phyloP scores from a whole-genome alignment of 768 basidiomycete species.

The Gelatoporia subvermispora region DNA sequence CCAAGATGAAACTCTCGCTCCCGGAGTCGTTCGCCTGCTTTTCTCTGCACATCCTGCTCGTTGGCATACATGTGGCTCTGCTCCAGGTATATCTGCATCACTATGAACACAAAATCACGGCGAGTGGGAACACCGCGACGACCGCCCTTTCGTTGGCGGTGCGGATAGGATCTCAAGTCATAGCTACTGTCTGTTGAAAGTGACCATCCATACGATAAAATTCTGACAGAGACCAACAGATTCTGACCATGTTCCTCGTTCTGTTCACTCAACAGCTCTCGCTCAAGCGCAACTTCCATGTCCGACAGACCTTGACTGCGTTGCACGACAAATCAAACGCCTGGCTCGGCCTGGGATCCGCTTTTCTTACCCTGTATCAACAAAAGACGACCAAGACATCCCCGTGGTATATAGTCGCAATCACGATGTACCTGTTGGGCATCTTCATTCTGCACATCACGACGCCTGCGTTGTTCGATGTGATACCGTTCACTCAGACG shows the following conservation, averaged over 20 bases:
- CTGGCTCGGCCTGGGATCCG: conserved; percentile 8
- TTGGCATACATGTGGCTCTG: too few species aligned
- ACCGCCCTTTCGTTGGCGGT: too few species aligned
- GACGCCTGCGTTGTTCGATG: background rate
- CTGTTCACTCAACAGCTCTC: conserved; percentile 5
- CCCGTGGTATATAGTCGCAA: background rate
- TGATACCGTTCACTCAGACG: background rate
- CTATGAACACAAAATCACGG: too few species aligned
- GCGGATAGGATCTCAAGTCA: too few species aligned
- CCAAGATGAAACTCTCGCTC: too few species aligned
- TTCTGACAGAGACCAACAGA: background rate
- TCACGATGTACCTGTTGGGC: background rate
- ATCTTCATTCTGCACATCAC: conserved; percentile 5
- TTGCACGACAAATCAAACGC: conserved; percentile 9
- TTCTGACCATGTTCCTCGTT: conserved; percentile 1
- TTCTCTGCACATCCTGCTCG: too few species aligned
- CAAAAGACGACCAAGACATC: background rate
- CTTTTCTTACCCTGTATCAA: background rate
- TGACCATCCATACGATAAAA: too few species aligned
- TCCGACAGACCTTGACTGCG: conserved; percentile 1
- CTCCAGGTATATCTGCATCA: too few species aligned
- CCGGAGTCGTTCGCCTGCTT: too few species aligned
- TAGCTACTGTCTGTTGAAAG: too few species aligned
- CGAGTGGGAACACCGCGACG: too few species aligned
- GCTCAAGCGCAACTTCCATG: conserved; percentile 3